phyloP scores from a whole-genome alignment of 345 rosid species.

The Melaleuca alternifolia region DNA sequence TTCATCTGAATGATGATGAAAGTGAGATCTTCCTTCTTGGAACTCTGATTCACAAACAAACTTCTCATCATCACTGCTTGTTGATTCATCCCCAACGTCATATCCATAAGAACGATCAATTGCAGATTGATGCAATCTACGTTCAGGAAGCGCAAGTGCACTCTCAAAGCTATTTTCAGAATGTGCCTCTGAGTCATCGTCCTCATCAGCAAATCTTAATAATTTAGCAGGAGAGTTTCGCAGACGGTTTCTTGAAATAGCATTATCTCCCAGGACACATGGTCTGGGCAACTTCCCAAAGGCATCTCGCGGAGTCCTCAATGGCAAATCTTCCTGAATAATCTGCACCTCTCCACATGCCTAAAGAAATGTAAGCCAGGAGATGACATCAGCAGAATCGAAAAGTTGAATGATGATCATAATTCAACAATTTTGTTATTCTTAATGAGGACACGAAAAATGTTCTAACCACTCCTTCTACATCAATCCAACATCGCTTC shows the following conservation, averaged over 20 bases:
- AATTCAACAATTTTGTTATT: neutral
- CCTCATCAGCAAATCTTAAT: conserved; percentile 17
- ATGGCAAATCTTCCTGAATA: conserved; percentile 70
- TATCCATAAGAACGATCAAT: conserved; percentile 21
- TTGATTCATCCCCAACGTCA: conserved; percentile 38
- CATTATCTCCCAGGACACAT: conserved; percentile 18
- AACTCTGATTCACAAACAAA: conserved; percentile 19
- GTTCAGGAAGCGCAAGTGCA: conserved; percentile 66
- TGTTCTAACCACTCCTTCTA: conserved; percentile 73
- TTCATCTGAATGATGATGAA: conserved; percentile 7
- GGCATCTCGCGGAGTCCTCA: conserved; percentile 72
- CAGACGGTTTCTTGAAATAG: conserved; percentile 13
- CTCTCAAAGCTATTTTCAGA: conserved; percentile 77
- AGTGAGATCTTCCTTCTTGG: conserved; percentile 11
- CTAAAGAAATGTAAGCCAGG: conserved; percentile 18
- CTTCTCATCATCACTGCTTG: conserved; percentile 64
- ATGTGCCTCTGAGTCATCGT: conserved; percentile 40
- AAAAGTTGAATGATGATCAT: neutral
- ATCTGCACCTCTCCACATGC: conserved; percentile 84
- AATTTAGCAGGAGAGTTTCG: conserved; percentile 16
- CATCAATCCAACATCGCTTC: conserved; percentile 72
- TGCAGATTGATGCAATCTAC: conserved; percentile 56
- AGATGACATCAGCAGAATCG: neutral
- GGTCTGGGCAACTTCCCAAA: conserved; percentile 48
- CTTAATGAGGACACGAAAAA: neutral